Evolutionary conservation across 352 stramenopile species (phyloP), one percentile per base, ranked within the genome.

Genomic region (Phytophthora agathidicida): DNA sequence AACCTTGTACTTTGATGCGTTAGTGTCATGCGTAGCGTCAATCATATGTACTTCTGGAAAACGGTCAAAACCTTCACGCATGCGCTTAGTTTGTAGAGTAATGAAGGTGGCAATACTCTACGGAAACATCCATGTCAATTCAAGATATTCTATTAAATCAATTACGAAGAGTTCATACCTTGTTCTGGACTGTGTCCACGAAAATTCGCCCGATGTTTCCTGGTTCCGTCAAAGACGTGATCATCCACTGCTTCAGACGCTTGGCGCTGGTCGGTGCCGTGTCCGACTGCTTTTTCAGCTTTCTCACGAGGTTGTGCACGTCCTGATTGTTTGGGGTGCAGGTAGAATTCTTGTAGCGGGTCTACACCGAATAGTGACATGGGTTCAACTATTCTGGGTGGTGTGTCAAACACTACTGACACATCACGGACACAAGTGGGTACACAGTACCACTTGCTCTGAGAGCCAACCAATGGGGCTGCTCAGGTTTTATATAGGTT

Each of bases 201-300:
- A 65, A 53, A 16, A 65, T 54, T 7, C 45, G 22, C 7, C 36
- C 48, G 19, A 57, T 20, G 45, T 60, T 56, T 27, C 43, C 20
- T 16, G 33, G 14, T 19, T 54, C 39, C 13, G 53, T 0, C 1
- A 23, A 38, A 24, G 55, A 62, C 5, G 54, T 35, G 13, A 27
- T 14, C 42, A 41, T 51, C 42, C 53, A 62, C 23, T 33, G 2
- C 6, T 43, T 53, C 5, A 51, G 8, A n/a, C 53, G 22, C 23
- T 16, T 33, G 0, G 33, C 35, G 10, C 35, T 47, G 14, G 43
- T 39, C 2, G 26, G n/a, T n/a, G 39, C 39, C 4, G 28, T 50
- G 13, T 50, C 11, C 16, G 16, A 6, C 8, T 28, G 26, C 9
- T 50, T 38, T 28, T 50, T 50, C 16, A 50, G 27, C 26, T 28